Conservation (phyloP, 371 early-diverging fungal species). For the Rhizopus stolonifer region DNA sequence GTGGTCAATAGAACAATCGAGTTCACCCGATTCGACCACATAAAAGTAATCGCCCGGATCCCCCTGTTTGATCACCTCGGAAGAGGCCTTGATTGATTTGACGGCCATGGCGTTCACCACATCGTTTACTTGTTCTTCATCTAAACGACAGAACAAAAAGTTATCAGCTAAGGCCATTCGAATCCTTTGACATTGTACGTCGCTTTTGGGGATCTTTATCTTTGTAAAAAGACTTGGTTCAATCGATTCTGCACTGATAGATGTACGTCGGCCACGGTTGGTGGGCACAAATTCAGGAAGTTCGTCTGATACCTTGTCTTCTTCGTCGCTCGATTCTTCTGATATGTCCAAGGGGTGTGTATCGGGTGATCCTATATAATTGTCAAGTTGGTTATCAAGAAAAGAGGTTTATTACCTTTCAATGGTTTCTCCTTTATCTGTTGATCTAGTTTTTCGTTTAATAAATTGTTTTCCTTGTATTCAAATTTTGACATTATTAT, state of each 20-base stretch:
- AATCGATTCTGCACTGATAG: constrained; percentile 95
- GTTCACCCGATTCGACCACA: constrained; percentile 92
- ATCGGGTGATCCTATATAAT: no score
- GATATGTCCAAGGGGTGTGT: constrained; percentile 1
- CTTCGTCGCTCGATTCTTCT: background rate
- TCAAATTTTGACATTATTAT: background rate
- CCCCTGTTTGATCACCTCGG: constrained; percentile 89
- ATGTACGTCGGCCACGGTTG: constrained; percentile 79
- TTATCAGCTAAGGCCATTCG: constrained; percentile 78
- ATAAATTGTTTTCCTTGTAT: constrained; percentile 19
- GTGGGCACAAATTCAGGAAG: constrained; percentile 12
- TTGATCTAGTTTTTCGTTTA: constrained; percentile 29
- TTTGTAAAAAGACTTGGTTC: constrained; percentile 80
- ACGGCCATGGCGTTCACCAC: constrained; percentile 97
- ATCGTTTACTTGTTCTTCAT: constrained; percentile 93
- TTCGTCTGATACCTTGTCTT: constrained; percentile 17
- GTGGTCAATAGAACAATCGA: constrained; percentile 86
- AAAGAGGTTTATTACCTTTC: constrained; percentile 82
- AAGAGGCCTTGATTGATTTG: constrained; percentile 75
- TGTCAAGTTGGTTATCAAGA: constrained; percentile 71
- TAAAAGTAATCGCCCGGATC: constrained; percentile 97
- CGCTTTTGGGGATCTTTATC: constrained; percentile 83
- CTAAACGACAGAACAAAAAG: constrained; percentile 90
- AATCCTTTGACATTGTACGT: constrained; percentile 82
- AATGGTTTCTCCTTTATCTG: constrained; percentile 38